Conservation (phyloP, 768 basidiomycete genomes). For the Pulveroboletus sp. region DNA sequence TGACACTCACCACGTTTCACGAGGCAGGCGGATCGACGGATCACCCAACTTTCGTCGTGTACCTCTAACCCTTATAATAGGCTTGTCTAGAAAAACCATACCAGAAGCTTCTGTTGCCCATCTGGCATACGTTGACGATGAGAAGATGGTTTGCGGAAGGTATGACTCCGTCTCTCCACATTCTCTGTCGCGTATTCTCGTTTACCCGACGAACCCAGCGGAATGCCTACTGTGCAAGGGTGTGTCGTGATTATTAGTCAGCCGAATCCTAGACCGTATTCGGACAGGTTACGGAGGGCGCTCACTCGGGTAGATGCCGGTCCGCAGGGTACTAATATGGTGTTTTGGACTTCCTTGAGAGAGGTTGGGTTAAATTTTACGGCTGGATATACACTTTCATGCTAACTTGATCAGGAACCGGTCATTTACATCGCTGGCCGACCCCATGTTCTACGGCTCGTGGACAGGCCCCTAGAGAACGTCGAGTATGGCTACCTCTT, state of each 20-base stretch:
- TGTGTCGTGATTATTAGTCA: neutral
- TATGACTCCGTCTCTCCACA: constrained; percentile 24
- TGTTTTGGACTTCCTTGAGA: constrained; percentile 93
- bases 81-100: constrained; percentile 22
- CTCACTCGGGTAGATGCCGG: constrained; percentile 76
- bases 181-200: constrained; percentile 17
- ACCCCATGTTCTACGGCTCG: constrained; percentile 85
- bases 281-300: constrained; percentile 65
- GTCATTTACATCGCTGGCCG: constrained; percentile 85
- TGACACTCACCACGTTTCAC: constrained; percentile 2
- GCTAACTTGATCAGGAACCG: constrained; percentile 58
- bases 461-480: constrained; percentile 87
- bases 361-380: constrained; percentile 48
- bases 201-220: constrained; percentile 41
- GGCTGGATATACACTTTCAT: neutral
- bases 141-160: constrained; percentile 78
- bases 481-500: constrained; percentile 62
- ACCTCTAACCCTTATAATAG: constrained; percentile 51
- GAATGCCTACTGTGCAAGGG: constrained; percentile 94
- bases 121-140: constrained; percentile 35
- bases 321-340: constrained; percentile 65
- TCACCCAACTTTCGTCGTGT: constrained; percentile 89
- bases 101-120: constrained; percentile 32
- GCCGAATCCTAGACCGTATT: constrained; percentile 1
- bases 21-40: constrained; percentile 76